These are phyloP conservation scores for Vigna radiata DNA, from an alignment of 306 rosid species.

Conservation along the genomic window DNA sequence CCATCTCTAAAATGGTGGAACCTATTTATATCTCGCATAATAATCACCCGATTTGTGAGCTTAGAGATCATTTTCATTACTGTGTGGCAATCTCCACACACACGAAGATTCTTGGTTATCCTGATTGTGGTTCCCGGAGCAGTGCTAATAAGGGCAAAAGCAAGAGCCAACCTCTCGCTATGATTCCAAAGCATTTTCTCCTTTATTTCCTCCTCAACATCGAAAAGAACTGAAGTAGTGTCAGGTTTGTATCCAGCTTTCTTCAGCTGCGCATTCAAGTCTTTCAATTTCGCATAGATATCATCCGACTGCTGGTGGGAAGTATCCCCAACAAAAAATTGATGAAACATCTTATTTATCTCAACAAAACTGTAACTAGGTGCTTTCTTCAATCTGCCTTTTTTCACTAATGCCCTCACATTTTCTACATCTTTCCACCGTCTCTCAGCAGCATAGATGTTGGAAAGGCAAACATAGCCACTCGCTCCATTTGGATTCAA, in stretches of 20 bases:
- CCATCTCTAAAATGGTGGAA: conserved; percentile 66
- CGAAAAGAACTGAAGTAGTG: conserved; percentile 63
- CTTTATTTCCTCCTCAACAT: conserved; percentile 64
- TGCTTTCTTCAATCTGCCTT: conserved; percentile 54
- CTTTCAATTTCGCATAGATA: conserved; percentile 55
- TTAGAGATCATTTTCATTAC: conserved; percentile 61
- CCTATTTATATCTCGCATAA: conserved; percentile 67
- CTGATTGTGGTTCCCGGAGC: conserved; percentile 57
- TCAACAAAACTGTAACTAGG: conserved; percentile 67
- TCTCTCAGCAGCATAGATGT: conserved; percentile 67
- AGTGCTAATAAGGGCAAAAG: conserved; percentile 61
- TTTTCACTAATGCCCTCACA: conserved; percentile 58
- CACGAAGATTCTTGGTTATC: conserved; percentile 69
- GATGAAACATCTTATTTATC: conserved; percentile 63
- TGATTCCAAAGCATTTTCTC: conserved; percentile 75
- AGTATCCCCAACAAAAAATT: conserved; percentile 62
- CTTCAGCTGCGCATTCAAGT: conserved; percentile 59
- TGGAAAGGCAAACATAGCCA: conserved; percentile 69
- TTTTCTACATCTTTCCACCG: conserved; percentile 67
- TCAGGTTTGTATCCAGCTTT: conserved; percentile 68
- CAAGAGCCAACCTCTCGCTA: conserved; percentile 68
- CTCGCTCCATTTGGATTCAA: conserved; percentile 61
- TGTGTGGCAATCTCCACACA: conserved; percentile 65
- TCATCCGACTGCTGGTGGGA: conserved; percentile 57
- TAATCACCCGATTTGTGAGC: conserved; percentile 53